Evolutionary conservation across 1,139 yeast species (phyloP).

Genomic region (Zhuliangozyma blackwelliae): DNA sequence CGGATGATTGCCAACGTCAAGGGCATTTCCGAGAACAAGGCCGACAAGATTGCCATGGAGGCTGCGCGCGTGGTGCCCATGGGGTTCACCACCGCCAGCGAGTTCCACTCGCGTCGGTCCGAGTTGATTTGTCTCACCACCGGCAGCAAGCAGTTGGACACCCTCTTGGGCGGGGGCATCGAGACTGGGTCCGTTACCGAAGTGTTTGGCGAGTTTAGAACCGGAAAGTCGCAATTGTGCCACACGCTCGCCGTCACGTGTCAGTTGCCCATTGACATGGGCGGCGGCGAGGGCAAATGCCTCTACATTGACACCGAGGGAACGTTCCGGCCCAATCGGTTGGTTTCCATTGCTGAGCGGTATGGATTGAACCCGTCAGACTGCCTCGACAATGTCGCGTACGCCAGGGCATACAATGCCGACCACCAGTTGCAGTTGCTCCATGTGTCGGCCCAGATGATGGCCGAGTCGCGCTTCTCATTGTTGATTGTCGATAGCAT

Average conservation of each 20-base stretch:
- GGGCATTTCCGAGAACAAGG: constrained; percentile 95
- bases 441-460: constrained; percentile 91
- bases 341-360: constrained; percentile 85
- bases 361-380: constrained; percentile 94
- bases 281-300: constrained; percentile 99
- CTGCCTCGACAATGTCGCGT: constrained; percentile 93
- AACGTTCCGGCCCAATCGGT: constrained; percentile 88
- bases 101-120: constrained; percentile 83
- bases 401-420: constrained; percentile 95
- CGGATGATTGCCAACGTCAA: constrained; percentile 72
- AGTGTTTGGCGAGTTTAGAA: constrained; percentile 94
- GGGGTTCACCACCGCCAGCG: constrained; percentile 98
- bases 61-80: constrained; percentile 88
- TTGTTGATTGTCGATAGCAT: constrained; percentile 89
- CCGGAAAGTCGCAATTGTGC: constrained; percentile 95
- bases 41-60: constrained; percentile 76
- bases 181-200: constrained; percentile 98
- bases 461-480: constrained; percentile 85
- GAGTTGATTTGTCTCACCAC: constrained; percentile 91
- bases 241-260: constrained; percentile 97
- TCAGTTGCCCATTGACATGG: constrained; percentile 94
- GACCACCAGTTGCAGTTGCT: constrained; percentile 89
- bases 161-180: constrained; percentile 91
- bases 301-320: constrained; percentile 96
- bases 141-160: constrained; percentile 91